Conservation (phyloP, 208 protist genomes). For the Wallacemonas rigidus region DNA sequence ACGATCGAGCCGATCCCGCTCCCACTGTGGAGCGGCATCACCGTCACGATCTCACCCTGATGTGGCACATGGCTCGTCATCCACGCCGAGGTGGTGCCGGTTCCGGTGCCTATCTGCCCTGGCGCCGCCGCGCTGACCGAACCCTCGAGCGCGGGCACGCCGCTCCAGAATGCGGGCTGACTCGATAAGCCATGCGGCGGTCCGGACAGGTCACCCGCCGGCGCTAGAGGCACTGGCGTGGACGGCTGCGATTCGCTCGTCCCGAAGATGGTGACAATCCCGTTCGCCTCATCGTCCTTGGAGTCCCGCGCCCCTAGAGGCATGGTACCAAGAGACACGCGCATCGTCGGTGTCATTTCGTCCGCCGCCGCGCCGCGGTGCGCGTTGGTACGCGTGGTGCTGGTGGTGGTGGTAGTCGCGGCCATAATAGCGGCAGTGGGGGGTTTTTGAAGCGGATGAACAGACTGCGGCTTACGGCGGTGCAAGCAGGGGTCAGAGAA, state of each 20-base stretch:
- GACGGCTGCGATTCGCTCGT: neutral
- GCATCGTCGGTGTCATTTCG: too few relatives aligned
- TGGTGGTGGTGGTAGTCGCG: neutral
- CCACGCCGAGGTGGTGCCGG: too few relatives aligned
- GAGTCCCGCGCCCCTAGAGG: constrained; percentile 1
- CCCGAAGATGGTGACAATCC: constrained; percentile 13
- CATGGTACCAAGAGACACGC: neutral
- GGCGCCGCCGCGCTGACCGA: neutral
- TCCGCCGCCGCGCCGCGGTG: neutral
- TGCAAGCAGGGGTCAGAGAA: neutral
- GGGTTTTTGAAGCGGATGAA: too few relatives aligned
- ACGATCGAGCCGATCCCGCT: too few relatives aligned
- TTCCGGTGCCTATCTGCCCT: neutral
- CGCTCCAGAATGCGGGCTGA: neutral
- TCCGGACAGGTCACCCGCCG: too few relatives aligned
- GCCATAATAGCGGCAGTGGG: neutral
- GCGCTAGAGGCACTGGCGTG: neutral
- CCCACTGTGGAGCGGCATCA: too few relatives aligned
- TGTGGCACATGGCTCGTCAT: too few relatives aligned
- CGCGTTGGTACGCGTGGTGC: neutral
- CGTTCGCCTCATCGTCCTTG: neutral
- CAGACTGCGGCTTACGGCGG: too few relatives aligned
- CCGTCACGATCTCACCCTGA: too few relatives aligned
- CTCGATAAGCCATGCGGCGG: neutral
- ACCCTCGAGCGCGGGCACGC: neutral